Base-by-base conservation (phyloP, 495 filamentous ascomycete species). In the Hamigera avellanea region DNA sequence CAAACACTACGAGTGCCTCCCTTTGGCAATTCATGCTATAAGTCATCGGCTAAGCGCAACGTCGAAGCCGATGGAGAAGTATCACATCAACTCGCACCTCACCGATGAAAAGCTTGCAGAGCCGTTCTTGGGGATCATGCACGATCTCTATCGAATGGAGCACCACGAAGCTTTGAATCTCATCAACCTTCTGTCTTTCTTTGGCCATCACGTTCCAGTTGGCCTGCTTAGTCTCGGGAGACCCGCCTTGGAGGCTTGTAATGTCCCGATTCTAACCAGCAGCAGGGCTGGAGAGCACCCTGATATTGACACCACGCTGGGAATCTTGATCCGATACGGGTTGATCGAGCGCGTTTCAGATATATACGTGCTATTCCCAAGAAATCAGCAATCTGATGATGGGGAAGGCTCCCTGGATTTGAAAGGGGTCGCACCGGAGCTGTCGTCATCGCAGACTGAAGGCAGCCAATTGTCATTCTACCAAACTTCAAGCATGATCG, bases 11-110 rank as follows among this genome's bases (percentile, higher is more conserved):
- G 81, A 80, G 17, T 71, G 75, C 40, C 61, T 89, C 8, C 84
- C 84, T 10, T 56, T 88, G 13, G 83, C 83, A 33, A 87, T 91
- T 26, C 80, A 86, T 45, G 78, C 81, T 3, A 80, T 83, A 3
- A 81, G 81, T 7, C 78, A 81, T 39, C 76, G 82, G 16, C 67
- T 91, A 6, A 83, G 76, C 31, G 73, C 75, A 2, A 86, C 78
- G 0, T 61, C 71, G 14, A 80, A 84, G 42, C 78, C 82, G 1
- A 66, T 91, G 6, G 70, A 76, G 4, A 74, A 66, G 40, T 88
- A 85, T 44, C 64, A 59, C 19, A 59, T 87, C 19, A 69, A 70
- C 45, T 76, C 73, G n/a, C 83, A 81, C 37, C 62, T 76, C 33
- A 77, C 67, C 3, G 72, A 78, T 32, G 75, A 81, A 12, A 78